Evolutionary conservation across 768 basidiomycete species (phyloP), one percentile per base, ranked within the genome.

Genomic region (Leucocoprinus birnbaumii): DNA sequence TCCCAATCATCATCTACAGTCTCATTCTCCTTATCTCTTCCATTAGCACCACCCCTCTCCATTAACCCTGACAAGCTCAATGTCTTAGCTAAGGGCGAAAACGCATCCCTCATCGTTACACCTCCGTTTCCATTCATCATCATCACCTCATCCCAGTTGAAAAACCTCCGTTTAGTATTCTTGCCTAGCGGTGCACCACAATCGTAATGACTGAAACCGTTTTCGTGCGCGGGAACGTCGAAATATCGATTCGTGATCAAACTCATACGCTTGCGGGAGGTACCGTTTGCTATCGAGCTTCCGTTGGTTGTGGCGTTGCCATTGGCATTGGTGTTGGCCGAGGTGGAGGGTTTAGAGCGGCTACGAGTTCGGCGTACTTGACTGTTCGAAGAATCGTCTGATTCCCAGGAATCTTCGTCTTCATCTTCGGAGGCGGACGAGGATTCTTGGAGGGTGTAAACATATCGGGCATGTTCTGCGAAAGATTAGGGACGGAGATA

Each of bases 381-480:
- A 50, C 67, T 65, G 31, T 65, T 61, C 1, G 73, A 63, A 8
- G 82, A 80, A 26, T 75, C 78, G 46, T 79, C 78, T 7, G 79
- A 79, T 52, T 84, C 83, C 56, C 79, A 80, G 0, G 80, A 80
- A 24, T 79, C 79, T 43, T 80, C 77, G 0, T 73, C 75, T 6
- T 70, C 66, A 5, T 48, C 47, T 14, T 58, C 57, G 2, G 58
- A 59, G 2, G 65, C 61, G 2, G 74, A 73, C 46, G 76, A 73
- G 7, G 75, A 72, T 25, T 77, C 82, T 64, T 82, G 84, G 0
- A 84, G 68, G 19, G 73, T 73, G 63, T 87, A 88, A 10, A 89
- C 74, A 61, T 85, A 85, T 50, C 82, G 77, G 8, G 82, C 75
- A 48, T 89, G 85, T 68, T 87, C 87, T 89, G 65, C 37, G 31